Evolutionary conservation across 225 moss, liverwort and hornwort species (phyloP).

Genomic region (Bryoerythrophyllum caledonicum): DNA sequence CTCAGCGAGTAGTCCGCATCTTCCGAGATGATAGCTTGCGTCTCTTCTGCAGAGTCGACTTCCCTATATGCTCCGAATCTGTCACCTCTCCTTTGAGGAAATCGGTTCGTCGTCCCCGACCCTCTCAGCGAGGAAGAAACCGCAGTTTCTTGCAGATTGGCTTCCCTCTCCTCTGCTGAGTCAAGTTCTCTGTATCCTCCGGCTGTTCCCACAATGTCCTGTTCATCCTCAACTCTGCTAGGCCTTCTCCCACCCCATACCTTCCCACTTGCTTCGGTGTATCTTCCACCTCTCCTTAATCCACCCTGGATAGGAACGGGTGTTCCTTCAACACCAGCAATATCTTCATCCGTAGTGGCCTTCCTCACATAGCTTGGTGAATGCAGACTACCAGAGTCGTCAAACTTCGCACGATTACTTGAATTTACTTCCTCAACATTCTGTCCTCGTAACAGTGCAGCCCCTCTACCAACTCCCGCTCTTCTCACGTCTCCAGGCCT

Average conservation of each 20-base stretch:
- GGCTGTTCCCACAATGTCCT: constrained; percentile 28
- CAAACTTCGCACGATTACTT: constrained; percentile 1
- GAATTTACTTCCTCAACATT: constrained; percentile 10
- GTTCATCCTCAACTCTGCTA: constrained; percentile 28
- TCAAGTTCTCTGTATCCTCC: constrained; percentile 30
- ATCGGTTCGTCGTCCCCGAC: constrained; percentile 8
- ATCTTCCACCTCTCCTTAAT: constrained; percentile 26
- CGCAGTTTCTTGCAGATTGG: constrained; percentile 27
- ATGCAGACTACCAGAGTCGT: constrained; percentile 33
- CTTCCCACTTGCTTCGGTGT: neutral
- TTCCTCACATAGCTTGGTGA: constrained; percentile 26
- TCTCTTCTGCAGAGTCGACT: constrained; percentile 26
- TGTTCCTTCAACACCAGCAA: constrained; percentile 25
- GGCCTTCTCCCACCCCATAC: constrained; percentile 23
- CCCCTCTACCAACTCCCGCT: constrained; percentile 26
- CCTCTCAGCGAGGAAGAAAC: constrained; percentile 23
- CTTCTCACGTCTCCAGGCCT: constrained; percentile 27
- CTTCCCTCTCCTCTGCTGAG: constrained; percentile 33
- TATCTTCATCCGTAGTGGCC: constrained; percentile 29
- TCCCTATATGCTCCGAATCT: constrained; percentile 29
- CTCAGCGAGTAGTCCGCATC: neutral
- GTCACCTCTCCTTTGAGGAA: constrained; percentile 25
- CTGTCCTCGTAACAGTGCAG: constrained; percentile 23
- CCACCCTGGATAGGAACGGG: constrained; percentile 16
- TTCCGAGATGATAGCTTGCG: constrained; percentile 6